A percentile compares a stretch with the other conserved stretches of the same genome.
phyloP scores from a whole-genome alignment of 139 green algal genomes.

The Micromonas pusilla region DNA sequence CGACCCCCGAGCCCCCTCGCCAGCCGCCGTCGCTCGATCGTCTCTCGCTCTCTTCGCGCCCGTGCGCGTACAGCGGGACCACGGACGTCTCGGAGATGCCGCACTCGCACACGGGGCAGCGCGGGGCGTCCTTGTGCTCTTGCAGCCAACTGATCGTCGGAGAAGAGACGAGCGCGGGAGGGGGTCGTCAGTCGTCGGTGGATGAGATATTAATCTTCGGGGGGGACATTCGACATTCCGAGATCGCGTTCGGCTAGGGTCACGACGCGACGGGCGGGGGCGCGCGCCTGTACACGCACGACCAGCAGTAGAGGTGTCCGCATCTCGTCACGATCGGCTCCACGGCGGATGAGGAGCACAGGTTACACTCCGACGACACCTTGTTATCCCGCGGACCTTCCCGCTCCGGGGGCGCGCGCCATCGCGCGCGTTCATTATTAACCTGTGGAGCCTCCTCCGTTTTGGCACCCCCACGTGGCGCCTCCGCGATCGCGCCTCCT shows the following conservation, averaged over 20 bases:
- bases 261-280: not conserved
- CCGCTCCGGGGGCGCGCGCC: not conserved
- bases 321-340: slow-evolving; percentile 91
- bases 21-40: not conserved
- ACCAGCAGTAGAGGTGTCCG: slow-evolving; percentile 94
- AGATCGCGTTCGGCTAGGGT: too few species aligned
- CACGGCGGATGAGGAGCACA: slow-evolving; percentile 84
- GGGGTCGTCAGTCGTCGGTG: too few species aligned
- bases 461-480: not conserved
- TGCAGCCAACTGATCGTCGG: slow-evolving; percentile 69
- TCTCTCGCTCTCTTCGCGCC: not conserved
- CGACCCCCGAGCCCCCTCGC: too few species aligned
- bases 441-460: not conserved
- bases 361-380: slow-evolving; percentile 94
- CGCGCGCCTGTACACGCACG: slow-evolving; percentile 73
- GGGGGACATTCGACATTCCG: too few species aligned
- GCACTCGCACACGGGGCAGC: slow-evolving; percentile 90
- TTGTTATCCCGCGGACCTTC: too few species aligned
- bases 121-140: slow-evolving; percentile 50
- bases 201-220: too few species aligned
- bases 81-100: slow-evolving; percentile 74
- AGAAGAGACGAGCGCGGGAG: too few species aligned
- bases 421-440: not conserved
- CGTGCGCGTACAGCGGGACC: slow-evolving; percentile 31
- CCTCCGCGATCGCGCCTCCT: too few species aligned